These are phyloP conservation scores for Backusella tuberculispora DNA, from an alignment of 192 early-diverging fungal genomes.

Conservation along the genomic window DNA sequence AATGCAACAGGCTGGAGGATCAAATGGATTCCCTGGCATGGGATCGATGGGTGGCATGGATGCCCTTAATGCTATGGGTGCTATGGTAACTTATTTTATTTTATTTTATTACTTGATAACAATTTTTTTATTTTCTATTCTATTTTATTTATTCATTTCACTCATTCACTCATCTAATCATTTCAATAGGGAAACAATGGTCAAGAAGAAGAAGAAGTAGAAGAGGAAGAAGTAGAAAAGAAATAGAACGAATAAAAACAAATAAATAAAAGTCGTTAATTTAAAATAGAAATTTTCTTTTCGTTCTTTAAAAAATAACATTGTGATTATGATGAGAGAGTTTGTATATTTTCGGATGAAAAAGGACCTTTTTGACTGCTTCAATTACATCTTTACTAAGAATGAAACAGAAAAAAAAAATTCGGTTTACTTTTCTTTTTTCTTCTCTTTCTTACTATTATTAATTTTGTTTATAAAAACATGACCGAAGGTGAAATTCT, in stretches of 20 bases:
- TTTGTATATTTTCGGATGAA: slow-evolving; percentile 3
- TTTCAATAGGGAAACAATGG: not conserved
- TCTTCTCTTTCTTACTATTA: not conserved
- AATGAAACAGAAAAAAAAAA: slow-evolving; percentile 13
- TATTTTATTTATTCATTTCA: not conserved
- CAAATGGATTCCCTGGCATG: slow-evolving; percentile 62
- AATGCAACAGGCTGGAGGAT: slow-evolving; percentile 51
- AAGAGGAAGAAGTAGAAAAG: not conserved
- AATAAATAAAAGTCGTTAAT: not conserved
- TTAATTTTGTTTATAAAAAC: not conserved
- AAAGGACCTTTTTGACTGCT: slow-evolving; percentile 15
- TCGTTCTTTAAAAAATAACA: not conserved
- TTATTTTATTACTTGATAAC: not conserved
- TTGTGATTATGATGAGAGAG: slow-evolving; percentile 4
- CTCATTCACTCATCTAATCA: not conserved
- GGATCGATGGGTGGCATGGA: slow-evolving; percentile 23
- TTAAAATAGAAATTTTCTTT: not conserved
- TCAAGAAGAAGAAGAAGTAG: not conserved
- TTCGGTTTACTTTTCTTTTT: not conserved
- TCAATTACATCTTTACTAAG: not conserved
- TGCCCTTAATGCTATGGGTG: not conserved
- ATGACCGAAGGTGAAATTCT: not conserved
- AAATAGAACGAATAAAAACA: not conserved
- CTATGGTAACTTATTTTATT: not conserved
- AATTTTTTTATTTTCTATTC: not conserved